Conservation (phyloP, 2,329 filamentous ascomycete genomes). For the Aspergillus quadrilineatus region DNA sequence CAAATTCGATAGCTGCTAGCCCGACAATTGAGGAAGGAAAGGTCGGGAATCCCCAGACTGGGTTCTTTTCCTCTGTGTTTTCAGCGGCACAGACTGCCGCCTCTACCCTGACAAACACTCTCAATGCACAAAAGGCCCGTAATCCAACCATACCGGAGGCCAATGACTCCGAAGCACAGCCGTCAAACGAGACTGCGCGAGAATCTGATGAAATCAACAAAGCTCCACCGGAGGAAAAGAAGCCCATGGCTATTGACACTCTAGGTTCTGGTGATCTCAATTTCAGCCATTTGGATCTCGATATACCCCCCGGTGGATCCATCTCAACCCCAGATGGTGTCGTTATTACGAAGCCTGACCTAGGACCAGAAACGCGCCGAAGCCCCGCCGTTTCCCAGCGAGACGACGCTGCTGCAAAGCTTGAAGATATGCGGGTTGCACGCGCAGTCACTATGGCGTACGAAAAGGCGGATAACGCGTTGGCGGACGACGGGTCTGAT, state of each 20-base stretch:
- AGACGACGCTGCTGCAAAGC: constrained; percentile 57
- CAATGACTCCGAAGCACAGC: constrained; percentile 32
- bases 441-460: constrained; percentile 64
- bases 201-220: constrained; percentile 24
- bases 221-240: constrained; percentile 47
- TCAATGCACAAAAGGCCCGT: constrained; percentile 50
- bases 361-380: constrained; percentile 33
- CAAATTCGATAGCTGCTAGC: constrained; percentile 69
- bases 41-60: constrained; percentile 48
- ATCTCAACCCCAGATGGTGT: constrained; percentile 41
- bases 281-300: constrained; percentile 81
- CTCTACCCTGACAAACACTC: constrained; percentile 68
- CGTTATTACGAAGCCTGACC: constrained; percentile 37
- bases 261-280: constrained; percentile 86
- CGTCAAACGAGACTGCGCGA: constrained; percentile 26
- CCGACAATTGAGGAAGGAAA: constrained; percentile 68
- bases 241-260: constrained; percentile 79
- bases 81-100: constrained; percentile 92
- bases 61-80: constrained; percentile 93
- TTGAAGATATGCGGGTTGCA: constrained; percentile 59
- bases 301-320: constrained; percentile 34
- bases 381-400: constrained; percentile 38
- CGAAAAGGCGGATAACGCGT: constrained; percentile 45
- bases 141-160: constrained; percentile 31
- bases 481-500: constrained; percentile 36